Evolutionary conservation across 2,329 filamentous ascomycete genomes (phyloP).

Genomic region (Penicillium sp.): DNA sequence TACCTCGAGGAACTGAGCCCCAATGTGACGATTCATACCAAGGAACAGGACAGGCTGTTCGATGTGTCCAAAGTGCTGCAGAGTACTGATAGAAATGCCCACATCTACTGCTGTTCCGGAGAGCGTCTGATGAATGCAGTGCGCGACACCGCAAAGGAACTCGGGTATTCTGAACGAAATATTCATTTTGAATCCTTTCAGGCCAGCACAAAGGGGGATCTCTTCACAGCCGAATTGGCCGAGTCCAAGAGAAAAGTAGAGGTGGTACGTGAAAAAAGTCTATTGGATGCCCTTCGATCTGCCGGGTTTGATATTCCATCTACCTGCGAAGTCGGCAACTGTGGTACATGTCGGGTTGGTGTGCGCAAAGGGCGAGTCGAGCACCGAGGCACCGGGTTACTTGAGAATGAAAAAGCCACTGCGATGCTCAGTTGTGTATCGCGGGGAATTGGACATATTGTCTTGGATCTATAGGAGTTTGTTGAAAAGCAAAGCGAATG

Average conservation of each 20-base stretch:
- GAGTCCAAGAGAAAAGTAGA: constrained; percentile 1
- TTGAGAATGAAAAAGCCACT: constrained; percentile 5
- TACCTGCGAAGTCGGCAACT: no score
- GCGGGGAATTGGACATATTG: constrained; percentile 2
- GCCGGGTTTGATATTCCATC: no score
- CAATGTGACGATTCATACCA: neutral
- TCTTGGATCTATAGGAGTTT: neutral
- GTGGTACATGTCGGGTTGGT: no score
- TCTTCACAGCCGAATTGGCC: constrained; percentile 5
- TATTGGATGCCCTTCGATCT: constrained; percentile 4
- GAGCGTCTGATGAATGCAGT: neutral
- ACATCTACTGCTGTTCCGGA: neutral
- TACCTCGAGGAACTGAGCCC: neutral
- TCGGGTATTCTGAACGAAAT: neutral
- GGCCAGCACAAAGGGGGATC: constrained; percentile 4
- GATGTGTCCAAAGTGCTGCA: neutral
- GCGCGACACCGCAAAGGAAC: neutral
- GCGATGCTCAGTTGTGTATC: constrained; percentile 9
- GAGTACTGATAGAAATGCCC: neutral
- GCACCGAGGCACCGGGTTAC: constrained; percentile 9
- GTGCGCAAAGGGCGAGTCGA: neutral
- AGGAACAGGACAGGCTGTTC: neutral
- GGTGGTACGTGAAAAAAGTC: neutral
- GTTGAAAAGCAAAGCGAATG: neutral
- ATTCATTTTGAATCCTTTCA: constrained; percentile 9